Base-by-base conservation (phyloP, 1,284 basidiomycete species). In the Cryptococcus sp. region DNA sequence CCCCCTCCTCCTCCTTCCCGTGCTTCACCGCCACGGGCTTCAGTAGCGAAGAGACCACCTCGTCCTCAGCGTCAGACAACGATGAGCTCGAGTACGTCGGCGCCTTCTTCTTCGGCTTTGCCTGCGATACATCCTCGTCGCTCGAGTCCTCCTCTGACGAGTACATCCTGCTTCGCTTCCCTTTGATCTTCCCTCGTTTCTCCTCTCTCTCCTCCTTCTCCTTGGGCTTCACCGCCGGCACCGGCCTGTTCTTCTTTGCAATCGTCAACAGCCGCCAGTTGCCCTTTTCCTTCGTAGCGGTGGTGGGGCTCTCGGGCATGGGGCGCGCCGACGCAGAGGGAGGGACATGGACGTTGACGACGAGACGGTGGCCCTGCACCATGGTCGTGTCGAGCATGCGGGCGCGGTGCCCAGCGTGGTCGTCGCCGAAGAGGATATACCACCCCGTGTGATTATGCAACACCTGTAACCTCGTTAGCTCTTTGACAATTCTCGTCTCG, bases 381-480 rank as follows among this genome's bases (percentile, higher is more conserved):
- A 59, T 55, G 1, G 71, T 70, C n/a, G 62, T 65, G 59, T 74
- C 66, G 24, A 77, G 64, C 13, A 73, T 59, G 13, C 56, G 56
- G 0, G 70, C 71, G 13, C 63, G 53, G 35, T 62, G 47, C 0
- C 73, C 73, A 3, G 68, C 36, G 21, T 52, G 50, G 44, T 62
- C 61, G 18, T 75, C 68, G 16, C 52, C 35, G 54, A 77, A 77
- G 36, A 77, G 65, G 20, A 76, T 61, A 50, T 75, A 73, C 71
- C 74, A 77, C 12, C 75, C 76, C n/a, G 50, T 50, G 33, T 60
- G 56, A 37, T 59, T 67, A 56, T 56, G 55, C 18, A 72, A 52
- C 4, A 75, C 65, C 60, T 69, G 38, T 28, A 46, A 11, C 16
- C 16, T 16, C 33, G 23, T 46, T n/a, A 46, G 46, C 18, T 11